Evolutionary conservation across 129 eudicot genomes (phyloP), one percentile per base, ranked within the genome.

Genomic region (Pittosporum tobira): DNA sequence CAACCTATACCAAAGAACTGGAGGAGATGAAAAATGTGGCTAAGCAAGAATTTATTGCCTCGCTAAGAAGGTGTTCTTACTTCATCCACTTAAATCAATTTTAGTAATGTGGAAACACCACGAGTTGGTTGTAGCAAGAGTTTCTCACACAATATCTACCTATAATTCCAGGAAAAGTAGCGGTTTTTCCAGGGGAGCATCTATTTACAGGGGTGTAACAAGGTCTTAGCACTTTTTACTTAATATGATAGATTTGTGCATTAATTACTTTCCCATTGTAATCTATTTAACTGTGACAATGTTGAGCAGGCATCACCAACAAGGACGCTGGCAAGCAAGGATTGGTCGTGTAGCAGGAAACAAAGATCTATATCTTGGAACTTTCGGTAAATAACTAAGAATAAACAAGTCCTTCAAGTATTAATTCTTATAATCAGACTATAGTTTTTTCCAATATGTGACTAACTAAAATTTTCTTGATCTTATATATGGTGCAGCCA

Each of bases 31-130:
- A 91, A 74, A 66, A 66, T 61, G 71, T 64, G 27, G 86, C 95
- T 19, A 86, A 83, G 67, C 98, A 86, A 74, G 98, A 91, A 61
- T 91, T 91, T 71, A 91, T 91, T 13, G 98, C 98, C 6, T 91
- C 98, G 1, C 73, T 91, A 26, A 76, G 98, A 71, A 91, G 98
- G 98, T 91, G 21, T 45, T 47, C 29, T 31, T 31, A 4, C n/a
- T 24, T 42, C 6, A 5, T 30, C 15, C 11, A 28, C 25, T 10
- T 27, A 2, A 22, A 20, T 2, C 23, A 26, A 2, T 51, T 43
- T 71, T 13, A 30, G 16, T 45, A 7, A 10, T 14, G 46, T 40
- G 46, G 25, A 12, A 4, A 54, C 26, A n/a, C 6, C 1, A 54
- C 4, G 42, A 19, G 7, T 20, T 30, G 21, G 45, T 55, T 38